Evolutionary conservation across 2,329 filamentous ascomycete genomes (phyloP), one percentile per base, ranked within the genome.

Genomic region (Apiospora rasikravindrae): DNA sequence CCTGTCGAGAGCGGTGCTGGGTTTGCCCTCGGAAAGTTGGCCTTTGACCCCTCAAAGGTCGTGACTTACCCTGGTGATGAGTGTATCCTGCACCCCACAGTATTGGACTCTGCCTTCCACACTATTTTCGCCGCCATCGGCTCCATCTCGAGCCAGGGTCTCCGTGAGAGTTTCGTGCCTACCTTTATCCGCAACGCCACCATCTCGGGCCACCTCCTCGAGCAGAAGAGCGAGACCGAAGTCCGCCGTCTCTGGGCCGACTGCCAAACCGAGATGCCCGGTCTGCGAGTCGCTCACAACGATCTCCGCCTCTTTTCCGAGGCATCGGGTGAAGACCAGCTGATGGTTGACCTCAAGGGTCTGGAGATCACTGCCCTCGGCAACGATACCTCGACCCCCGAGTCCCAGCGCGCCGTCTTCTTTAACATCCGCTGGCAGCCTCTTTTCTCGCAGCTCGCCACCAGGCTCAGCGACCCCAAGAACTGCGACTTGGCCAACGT

Each of bases 91-190:
- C 57, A 82, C 69, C 81, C 81, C 1, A 77, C 75, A 3, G 13
- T 64, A 5, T 11, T 64, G 14, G 57, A 64, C 57, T 76, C 76
- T 0, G 78, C 80, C 1, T 79, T 85, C 70, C 83, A 85, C 71
- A 73, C 78, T 8, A 72, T 79, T 11, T 76, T 84, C 6, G 74
- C 78, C 1, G 82, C 82, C 1, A 79, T 77, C 66, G 77, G 74
- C 26, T 78, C 47, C 22, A 19, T 14, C n/a, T 13, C 16, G 47
- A 16, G 47, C 22, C 16, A 16, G 47, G 13, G 16, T 14, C 47
- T 51, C 4, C 13, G 16, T 0, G 47, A 51, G n/a, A 10, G 13
- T 5, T 51, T 51, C n/a, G 47, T 51, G 8, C 47, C 47, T 1
- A 19, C 47, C 8, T 51, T 51, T 2, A 16, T 51, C 13, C 47